Evolutionary conservation across 2,329 filamentous ascomycete genomes (phyloP).

Genomic region (Xylariales sp.): DNA sequence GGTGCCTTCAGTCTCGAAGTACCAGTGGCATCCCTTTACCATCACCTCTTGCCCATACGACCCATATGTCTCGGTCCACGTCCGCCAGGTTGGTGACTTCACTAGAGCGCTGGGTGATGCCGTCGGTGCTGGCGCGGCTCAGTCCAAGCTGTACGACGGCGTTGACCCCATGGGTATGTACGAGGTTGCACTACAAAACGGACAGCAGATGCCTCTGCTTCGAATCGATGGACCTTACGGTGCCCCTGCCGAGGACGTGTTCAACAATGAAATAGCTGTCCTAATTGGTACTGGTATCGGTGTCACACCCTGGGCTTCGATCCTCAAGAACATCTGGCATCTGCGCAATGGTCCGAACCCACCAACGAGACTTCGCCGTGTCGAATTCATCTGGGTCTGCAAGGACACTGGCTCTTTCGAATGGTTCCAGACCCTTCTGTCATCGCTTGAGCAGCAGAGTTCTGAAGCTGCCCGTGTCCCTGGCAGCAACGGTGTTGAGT

Average conservation of each 20-base stretch:
- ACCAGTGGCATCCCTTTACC: slow-evolving; percentile 98
- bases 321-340: slow-evolving; percentile 98
- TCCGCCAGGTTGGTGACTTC: slow-evolving; percentile 95
- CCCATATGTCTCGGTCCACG: slow-evolving; percentile 88
- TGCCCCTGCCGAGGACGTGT: slow-evolving; percentile 94
- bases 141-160: slow-evolving; percentile 83
- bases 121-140: slow-evolving; percentile 82
- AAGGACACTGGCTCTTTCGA: slow-evolving; percentile 94
- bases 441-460: slow-evolving; percentile 84
- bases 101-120: slow-evolving; percentile 91
- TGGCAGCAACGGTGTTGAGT: slow-evolving; percentile 68
- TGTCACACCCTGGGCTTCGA: slow-evolving; percentile 81
- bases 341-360: slow-evolving; percentile 85
- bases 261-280: slow-evolving; percentile 85
- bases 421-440: slow-evolving; percentile 95
- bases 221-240: slow-evolving; percentile 95
- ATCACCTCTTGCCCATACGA: slow-evolving; percentile 98
- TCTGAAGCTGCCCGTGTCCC: slow-evolving; percentile 62
- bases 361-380: slow-evolving; percentile 80
- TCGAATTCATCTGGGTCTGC: slow-evolving; percentile 99
- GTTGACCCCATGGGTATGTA: slow-evolving; percentile 96
- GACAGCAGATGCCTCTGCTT: slow-evolving; percentile 83
- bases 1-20: slow-evolving; percentile 78
- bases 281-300: slow-evolving; percentile 84
- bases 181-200: slow-evolving; percentile 90